Conservation (phyloP, 441 rosid genomes). For the Brassica balearica region DNA sequence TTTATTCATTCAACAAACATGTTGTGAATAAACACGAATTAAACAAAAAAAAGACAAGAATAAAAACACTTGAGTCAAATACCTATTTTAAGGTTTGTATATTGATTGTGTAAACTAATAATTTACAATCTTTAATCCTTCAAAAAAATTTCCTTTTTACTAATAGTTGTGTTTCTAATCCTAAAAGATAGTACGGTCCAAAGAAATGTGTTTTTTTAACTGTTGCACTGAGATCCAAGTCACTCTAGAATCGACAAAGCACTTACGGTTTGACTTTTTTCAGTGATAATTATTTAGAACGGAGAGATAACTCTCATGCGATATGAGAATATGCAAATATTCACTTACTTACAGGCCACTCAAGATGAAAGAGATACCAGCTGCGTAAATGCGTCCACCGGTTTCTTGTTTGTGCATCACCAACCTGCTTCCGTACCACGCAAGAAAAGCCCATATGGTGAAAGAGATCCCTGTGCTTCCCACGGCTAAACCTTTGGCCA, state of each 20-base stretch:
- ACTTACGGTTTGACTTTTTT: background rate
- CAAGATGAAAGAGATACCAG: conserved; percentile 74
- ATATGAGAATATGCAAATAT: conserved; percentile 10
- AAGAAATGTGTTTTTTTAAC: too few relatives aligned
- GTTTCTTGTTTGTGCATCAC: conserved; percentile 85
- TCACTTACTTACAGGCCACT: conserved; percentile 71
- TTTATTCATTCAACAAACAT: background rate
- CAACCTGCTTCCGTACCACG: conserved; percentile 91
- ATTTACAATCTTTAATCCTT: too few relatives aligned
- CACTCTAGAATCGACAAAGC: too few relatives aligned
- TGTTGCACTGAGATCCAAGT: too few relatives aligned
- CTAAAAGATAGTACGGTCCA: too few relatives aligned
- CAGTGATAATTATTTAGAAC: background rate
- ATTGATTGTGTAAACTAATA: too few relatives aligned
- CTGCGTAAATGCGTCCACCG: conserved; percentile 86
- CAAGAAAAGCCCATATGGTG: conserved; percentile 87
- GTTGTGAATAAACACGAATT: background rate
- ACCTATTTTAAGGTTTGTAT: too few relatives aligned
- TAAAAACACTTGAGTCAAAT: background rate
- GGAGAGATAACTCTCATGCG: background rate
- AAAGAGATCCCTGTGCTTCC: conserved; percentile 86
- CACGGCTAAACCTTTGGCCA: conserved; percentile 85
- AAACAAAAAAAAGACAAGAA: too few relatives aligned
- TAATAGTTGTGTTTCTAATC: too few relatives aligned
- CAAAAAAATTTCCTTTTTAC: too few relatives aligned